Percentiles rank a stretch among this genome's conserved stretches.
These are phyloP conservation scores for Verruconis gallopava DNA, from an alignment of 2,329 filamentous ascomycete species.

Conservation along the genomic window DNA sequence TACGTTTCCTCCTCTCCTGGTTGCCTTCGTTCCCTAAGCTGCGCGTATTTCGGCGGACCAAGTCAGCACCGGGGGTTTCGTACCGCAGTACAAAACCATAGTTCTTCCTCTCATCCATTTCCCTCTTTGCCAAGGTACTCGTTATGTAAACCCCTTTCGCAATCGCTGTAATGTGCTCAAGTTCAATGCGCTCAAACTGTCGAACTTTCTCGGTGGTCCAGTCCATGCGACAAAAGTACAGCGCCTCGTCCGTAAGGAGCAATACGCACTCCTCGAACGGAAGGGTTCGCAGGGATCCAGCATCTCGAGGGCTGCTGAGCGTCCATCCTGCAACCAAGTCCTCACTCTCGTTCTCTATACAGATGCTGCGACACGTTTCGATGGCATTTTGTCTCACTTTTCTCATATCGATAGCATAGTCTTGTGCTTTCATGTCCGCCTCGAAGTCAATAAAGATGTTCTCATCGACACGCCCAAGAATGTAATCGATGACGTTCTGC, in stretches of 20 bases:
- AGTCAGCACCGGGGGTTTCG: conserved; percentile 50
- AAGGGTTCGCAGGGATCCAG: conserved; percentile 52
- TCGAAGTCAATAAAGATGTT: conserved; percentile 91
- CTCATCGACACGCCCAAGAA: conserved; percentile 76
- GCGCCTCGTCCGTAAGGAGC: conserved; percentile 67
- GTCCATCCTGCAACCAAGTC: conserved; percentile 87
- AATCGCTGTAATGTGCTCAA: conserved; percentile 60
- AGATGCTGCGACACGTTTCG: conserved; percentile 74
- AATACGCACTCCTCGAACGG: conserved; percentile 84
- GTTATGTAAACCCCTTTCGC: conserved; percentile 82
- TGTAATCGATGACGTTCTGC: conserved; percentile 87
- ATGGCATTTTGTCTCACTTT: conserved; percentile 82
- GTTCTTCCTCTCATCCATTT: conserved; percentile 67
- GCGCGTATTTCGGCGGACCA: conserved; percentile 72
- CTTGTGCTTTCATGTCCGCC: conserved; percentile 80
- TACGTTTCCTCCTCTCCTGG: conserved; percentile 15
- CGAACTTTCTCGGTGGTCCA: conserved; percentile 93
- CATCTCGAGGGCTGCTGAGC: conserved; percentile 59
- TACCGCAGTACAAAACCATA: conserved; percentile 75
- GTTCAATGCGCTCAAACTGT: conserved; percentile 74
- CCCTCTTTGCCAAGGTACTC: conserved; percentile 64
- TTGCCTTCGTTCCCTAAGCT: conserved; percentile 46
- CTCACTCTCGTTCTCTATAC: conserved; percentile 62
- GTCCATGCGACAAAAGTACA: conserved; percentile 86
- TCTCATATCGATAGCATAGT: conserved; percentile 76